Percentiles rank a stretch among this genome's conserved stretches.
phyloP scores from a whole-genome alignment of 306 rosid genomes.

The Trichosanthes cucumerina region DNA sequence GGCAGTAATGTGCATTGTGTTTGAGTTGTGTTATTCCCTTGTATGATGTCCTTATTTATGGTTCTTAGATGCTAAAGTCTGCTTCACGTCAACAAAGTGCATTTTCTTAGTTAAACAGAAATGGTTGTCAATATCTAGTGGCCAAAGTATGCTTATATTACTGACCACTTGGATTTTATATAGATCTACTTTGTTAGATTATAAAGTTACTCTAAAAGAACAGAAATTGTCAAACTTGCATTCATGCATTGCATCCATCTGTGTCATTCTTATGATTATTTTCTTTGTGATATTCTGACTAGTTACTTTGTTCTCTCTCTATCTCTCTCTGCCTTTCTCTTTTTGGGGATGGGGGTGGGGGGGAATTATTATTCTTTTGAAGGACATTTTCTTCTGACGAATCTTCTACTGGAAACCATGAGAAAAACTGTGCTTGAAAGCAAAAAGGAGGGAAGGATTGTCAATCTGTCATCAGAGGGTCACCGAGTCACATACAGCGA shows the following conservation, averaged over 20 bases:
- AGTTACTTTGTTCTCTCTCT: background rate
- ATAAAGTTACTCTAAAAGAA: background rate
- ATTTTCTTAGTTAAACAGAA: background rate
- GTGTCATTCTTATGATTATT: background rate
- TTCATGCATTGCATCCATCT: background rate
- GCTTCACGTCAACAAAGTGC: background rate
- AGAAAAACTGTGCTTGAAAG: conserved; percentile 49
- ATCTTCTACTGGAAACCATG: conserved; percentile 74
- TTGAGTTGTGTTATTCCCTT: background rate
- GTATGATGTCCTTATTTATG: background rate
- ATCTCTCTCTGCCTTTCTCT: background rate
- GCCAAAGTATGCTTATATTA: background rate
- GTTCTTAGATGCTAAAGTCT: background rate
- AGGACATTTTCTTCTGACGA: conserved; percentile 81
- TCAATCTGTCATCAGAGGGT: conserved; percentile 51
- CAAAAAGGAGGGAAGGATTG: conserved; percentile 66
- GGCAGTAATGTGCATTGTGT: background rate
- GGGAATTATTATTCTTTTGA: background rate
- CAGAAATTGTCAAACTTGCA: background rate
- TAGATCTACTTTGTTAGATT: background rate
- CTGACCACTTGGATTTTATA: background rate
- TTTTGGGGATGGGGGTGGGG: background rate
- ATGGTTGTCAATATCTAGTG: background rate
- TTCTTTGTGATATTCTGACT: background rate
- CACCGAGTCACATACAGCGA: conserved; percentile 39